Base-by-base conservation (phyloP, 2,329 filamentous ascomycete species). In the Trichocomaceae sp. region DNA sequence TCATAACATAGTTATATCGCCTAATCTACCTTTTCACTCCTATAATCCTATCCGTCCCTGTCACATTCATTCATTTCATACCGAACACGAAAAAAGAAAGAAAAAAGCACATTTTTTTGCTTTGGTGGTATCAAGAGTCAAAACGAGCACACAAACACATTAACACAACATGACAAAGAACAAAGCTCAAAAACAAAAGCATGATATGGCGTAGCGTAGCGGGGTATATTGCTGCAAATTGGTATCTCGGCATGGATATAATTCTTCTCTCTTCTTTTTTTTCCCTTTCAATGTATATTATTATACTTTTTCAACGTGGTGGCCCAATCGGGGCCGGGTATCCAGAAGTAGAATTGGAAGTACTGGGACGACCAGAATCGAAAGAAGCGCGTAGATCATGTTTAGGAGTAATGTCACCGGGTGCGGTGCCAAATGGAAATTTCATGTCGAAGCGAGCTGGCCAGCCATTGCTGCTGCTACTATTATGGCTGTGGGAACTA, bases 281-380 rank as follows among this genome's bases (percentile, higher is more conserved):
- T 49, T 31, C 65, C 7, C 23, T 26, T 66, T 67, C 70, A 77
- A 76, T 35, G 23, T 47, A 45, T 53, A 47, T 53, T 53, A 47
- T 53, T 53, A 53, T 53, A 44, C 51, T 83, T 53, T 83, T 53
- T 85, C 86, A 92, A 87, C 88, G 88, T 80, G 87, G 90, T 83
- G 88, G 86, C 80, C 88, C 88, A 81, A 90, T 86, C 63, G 87
- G 88, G 79, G 84, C 89, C 81, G 90, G 88, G 88, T 93, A 93
- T 90, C 89, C 89, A 84, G 89, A 92, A 87, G 87, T 88, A 81
- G 90, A 95, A 86, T 95, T 88, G 78, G 90, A 93, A 78, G 90
- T 95, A 69, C 88, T 92, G 72, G 90, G 90, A 70, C 90, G 88
- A 72, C 90, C 90, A 79, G 88, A 93, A 75, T 95, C 90, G 71